phyloP scores from a whole-genome alignment of 1,284 basidiomycete genomes.

The Apiotrichum domesticum region DNA sequence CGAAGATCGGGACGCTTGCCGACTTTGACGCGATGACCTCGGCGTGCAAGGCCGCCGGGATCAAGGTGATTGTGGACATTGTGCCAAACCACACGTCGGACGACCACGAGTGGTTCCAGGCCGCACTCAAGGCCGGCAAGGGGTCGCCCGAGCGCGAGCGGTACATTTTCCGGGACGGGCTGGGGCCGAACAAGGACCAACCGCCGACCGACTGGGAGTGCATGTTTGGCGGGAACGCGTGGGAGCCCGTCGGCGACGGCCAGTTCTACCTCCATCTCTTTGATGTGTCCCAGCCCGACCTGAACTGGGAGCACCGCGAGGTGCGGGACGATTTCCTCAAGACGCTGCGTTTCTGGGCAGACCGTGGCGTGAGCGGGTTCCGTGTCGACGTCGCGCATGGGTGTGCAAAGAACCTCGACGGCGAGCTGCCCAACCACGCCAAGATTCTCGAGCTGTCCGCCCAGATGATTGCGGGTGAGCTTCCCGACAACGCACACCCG shows the following conservation, averaged over 20 bases:
- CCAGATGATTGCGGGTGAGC: slow-evolving; percentile 19
- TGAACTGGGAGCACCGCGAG: slow-evolving; percentile 68
- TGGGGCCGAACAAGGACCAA: slow-evolving; percentile 48
- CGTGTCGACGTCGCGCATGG: slow-evolving; percentile 46
- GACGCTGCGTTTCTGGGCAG: slow-evolving; percentile 67
- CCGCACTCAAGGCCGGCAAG: slow-evolving; percentile 57
- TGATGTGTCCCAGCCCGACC: slow-evolving; percentile 64
- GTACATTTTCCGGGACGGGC: slow-evolving; percentile 65
- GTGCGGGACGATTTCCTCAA: slow-evolving; percentile 61
- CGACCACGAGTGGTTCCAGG: slow-evolving; percentile 69
- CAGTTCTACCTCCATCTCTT: slow-evolving; percentile 70
- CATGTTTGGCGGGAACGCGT: slow-evolving; percentile 64
- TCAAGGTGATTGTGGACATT: slow-evolving; percentile 73
- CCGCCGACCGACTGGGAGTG: slow-evolving; percentile 71
- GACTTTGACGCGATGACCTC: slow-evolving; percentile 63
- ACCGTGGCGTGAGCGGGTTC: slow-evolving; percentile 68
- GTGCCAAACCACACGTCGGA: slow-evolving; percentile 76
- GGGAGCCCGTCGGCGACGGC: slow-evolving; percentile 64
- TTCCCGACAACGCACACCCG: slow-evolving; percentile 23
- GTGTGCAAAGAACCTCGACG: slow-evolving; percentile 26
- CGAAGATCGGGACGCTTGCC: slow-evolving; percentile 63
- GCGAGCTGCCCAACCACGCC: slow-evolving; percentile 4
- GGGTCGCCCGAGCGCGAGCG: slow-evolving; percentile 60
- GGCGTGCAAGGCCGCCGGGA: slow-evolving; percentile 58
- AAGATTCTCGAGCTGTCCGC: slow-evolving; percentile 12